Evolutionary conservation across 2,329 filamentous ascomycete genomes (phyloP), one percentile per base, ranked within the genome.

Genomic region (Biscogniauxia sp.): DNA sequence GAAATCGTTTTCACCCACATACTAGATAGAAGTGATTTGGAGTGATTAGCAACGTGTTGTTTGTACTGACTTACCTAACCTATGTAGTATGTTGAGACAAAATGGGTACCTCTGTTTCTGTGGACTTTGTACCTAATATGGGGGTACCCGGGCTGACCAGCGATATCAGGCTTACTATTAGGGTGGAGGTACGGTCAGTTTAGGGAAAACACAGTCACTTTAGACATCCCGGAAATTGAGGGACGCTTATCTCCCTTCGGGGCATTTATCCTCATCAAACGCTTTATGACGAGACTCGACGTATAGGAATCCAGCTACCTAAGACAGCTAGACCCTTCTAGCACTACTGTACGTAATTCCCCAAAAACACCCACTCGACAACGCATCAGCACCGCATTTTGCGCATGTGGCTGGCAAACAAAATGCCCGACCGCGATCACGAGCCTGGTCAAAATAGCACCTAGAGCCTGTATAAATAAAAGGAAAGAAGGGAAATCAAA

Each of bases 221-320:
- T n/a, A n/a, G n/a, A n/a, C n/a, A n/a, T n/a, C n/a, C n/a, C n/a
- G n/a, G n/a, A n/a, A n/a, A n/a, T 72, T 67, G 64, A 70, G 69
- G 60, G 57, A 71, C 66, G 68, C 69, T 71, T 73, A 72, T 72
- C 70, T 70, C 58, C 63, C 62, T 45, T 72, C 70, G 69, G 70
- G 70, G 66, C 65, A 70, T 72, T 73, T 70, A 68, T 63, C 64
- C 66, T 70, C 62, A 67, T 63, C 60, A 66, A 68, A 60, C 26
- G 17, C 25, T 41, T 28, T 19, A 53, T 58, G 62, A 61, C 59
- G 58, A 63, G 61, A 54, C 63, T 63, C 62, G 64, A 68, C 68
- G 62, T 66, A 66, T 65, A 66, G 64, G 61, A 69, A 64, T 32
- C 53, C 67, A 64, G 60, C 61, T 72, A 62, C 69, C 66, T 56